phyloP scores from a whole-genome alignment of 2,329 filamentous ascomycete species.

The Penicillium sp. region DNA sequence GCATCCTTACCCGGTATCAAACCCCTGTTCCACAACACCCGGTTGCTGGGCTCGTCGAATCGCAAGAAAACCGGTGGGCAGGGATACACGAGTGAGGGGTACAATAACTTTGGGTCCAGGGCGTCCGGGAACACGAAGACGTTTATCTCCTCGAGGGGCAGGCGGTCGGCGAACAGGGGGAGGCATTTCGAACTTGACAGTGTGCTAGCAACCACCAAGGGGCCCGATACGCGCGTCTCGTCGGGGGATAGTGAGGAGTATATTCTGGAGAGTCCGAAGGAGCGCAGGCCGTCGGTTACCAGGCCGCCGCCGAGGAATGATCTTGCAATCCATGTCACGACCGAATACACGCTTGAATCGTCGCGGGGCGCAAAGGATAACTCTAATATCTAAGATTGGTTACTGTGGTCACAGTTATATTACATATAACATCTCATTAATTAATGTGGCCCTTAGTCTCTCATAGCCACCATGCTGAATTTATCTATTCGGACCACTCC shows the following conservation, averaged over 20 bases:
- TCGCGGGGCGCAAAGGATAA: too few species aligned
- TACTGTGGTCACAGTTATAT: too few species aligned
- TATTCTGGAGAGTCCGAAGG: conserved; percentile 2
- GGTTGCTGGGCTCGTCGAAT: conserved; percentile 13
- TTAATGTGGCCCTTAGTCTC: too few species aligned
- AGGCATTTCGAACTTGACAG: neutral
- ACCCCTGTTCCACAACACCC: conserved; percentile 17
- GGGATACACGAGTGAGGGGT: neutral
- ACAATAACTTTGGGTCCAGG: neutral
- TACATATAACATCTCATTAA: too few species aligned
- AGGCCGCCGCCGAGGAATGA: too few species aligned
- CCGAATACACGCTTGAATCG: too few species aligned
- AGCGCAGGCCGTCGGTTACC: too few species aligned
- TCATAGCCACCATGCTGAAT: too few species aligned
- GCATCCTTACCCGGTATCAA: conserved; percentile 27
- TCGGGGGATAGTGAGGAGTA: conserved; percentile 22
- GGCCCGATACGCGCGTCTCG: neutral
- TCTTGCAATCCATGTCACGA: too few species aligned
- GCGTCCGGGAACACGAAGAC: conserved; percentile 7
- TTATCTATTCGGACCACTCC: too few species aligned
- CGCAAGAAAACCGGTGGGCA: neutral
- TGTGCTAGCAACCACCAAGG: conserved; percentile 5
- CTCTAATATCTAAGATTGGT: too few species aligned
- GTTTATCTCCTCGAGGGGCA: conserved; percentile 14
- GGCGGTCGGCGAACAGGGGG: conserved; percentile 5